Evolutionary conservation across 768 basidiomycete genomes (phyloP), one percentile per base, ranked within the genome.

Genomic region (Lactarius pseudohatsudake): DNA sequence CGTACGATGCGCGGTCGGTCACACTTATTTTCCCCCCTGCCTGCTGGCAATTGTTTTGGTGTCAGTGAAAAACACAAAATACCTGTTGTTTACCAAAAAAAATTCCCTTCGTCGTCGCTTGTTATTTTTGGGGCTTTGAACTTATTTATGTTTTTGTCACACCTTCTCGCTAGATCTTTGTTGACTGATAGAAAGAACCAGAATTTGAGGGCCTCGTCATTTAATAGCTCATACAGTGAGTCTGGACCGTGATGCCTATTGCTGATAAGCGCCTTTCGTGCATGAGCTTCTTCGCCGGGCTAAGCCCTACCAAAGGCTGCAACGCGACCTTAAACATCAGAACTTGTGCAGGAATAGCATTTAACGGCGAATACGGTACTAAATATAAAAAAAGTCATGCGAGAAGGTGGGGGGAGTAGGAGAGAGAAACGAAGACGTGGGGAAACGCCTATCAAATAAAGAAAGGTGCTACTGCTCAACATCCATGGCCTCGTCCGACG

Each of bases 401-500:
- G 3, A 22, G 7, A 22, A 13, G 1, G 47, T 22, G n/a, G n/a
- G 47, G 4, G 3, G 20, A 11, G 36, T 36, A 38, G 38, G 38
- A 38, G 13, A 11, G 38, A 15, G 38, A 38, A 38, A 36, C 34
- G 9, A 36, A 40, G 38, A 40, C 5, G 38, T 40, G 38, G 45
- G 20, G 20, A 22, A n/a, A n/a, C 5, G 16, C 41, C 15, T 18
- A 18, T 41, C 41, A 41, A 58, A 34, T 11, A 30, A 53, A 15
- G 26, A 38, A 53, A 9, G 26, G 18, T 38, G 36, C 58, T 36
- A 56, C 32, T 30, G 22, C 18, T 69, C 69, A 4, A 70, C 20
- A 13, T 69, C 64, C 69, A 70, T 70, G 0, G 61, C 64, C 50
- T 68, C 69, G 28, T 38, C 67, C 16, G 54, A 45, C 61, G 26